These are phyloP conservation scores for Ceratonia siliqua DNA, from an alignment of 306 rosid genomes.

Conservation along the genomic window DNA sequence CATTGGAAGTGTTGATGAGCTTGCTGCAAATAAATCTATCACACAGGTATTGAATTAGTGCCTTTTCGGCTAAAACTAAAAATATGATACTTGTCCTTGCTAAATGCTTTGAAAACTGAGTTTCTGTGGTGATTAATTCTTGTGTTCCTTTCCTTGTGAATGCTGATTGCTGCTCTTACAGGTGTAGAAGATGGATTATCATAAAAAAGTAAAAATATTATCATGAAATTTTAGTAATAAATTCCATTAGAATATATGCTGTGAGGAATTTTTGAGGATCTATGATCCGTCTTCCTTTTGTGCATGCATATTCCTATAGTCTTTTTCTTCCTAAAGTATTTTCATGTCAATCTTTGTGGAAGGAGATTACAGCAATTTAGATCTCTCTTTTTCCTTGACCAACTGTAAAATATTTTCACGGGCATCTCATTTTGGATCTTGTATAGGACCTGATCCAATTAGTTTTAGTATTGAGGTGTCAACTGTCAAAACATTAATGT, in stretches of 20 bases:
- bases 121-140: slow-evolving; percentile 6
- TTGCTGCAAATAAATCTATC: slow-evolving; percentile 91
- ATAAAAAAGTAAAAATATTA: neutral
- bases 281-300: neutral
- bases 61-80: neutral
- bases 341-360: neutral
- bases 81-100: neutral
- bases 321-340: neutral
- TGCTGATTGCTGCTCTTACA: slow-evolving; percentile 4
- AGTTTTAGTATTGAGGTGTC: neutral
- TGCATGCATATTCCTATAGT: neutral
- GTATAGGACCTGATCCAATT: neutral
- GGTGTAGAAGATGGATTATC: neutral
- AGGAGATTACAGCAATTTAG: neutral
- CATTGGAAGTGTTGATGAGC: slow-evolving; percentile 96
- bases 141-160: neutral
- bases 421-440: neutral
- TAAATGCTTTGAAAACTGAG: slow-evolving; percentile 11
- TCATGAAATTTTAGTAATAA: neutral
- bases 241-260: slow-evolving; percentile 11
- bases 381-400: neutral
- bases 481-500: neutral
- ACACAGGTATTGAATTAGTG: slow-evolving; percentile 69
- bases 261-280: neutral
- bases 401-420: neutral